These are phyloP conservation scores for Fraxinus pennsylvanica DNA, from an alignment of 257 asterid species.

Conservation along the genomic window DNA sequence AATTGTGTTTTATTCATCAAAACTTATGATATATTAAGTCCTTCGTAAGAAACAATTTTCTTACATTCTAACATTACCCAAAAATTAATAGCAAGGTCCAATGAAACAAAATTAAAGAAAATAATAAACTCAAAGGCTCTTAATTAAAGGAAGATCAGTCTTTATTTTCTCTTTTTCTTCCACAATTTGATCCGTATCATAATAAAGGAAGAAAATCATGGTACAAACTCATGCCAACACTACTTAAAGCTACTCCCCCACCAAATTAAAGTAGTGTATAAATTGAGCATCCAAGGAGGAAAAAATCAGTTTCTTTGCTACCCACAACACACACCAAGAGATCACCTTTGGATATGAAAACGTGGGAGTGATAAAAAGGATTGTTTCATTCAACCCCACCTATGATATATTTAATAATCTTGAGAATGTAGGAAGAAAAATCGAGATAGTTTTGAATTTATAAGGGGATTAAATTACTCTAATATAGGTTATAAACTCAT, in stretches of 20 bases:
- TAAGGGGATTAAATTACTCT: neutral
- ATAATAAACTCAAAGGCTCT: neutral
- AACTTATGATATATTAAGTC: neutral
- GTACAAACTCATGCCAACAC: conserved; percentile 31
- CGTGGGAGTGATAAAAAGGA: conserved; percentile 27
- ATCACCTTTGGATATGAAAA: conserved; percentile 35
- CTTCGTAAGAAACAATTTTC: neutral
- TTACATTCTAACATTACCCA: neutral
- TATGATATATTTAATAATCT: neutral
- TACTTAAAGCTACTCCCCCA: conserved; percentile 31
- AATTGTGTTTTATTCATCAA: too few species aligned
- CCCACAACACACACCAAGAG: conserved; percentile 36
- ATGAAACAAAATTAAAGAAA: neutral
- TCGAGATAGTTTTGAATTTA: neutral
- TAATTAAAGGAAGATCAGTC: conserved; percentile 13
- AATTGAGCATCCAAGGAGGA: conserved; percentile 44
- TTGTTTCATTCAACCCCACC: conserved; percentile 38
- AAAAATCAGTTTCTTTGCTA: conserved; percentile 36
- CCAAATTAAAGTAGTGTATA: conserved; percentile 7
- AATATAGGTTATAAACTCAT: neutral
- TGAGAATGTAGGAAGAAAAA: neutral
- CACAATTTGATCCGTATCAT: conserved; percentile 11
- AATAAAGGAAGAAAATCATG: conserved; percentile 22
- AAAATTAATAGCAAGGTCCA: neutral
- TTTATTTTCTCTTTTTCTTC: conserved; percentile 15